Base-by-base conservation (phyloP, 2,329 filamentous ascomycete genomes). In the Biscogniauxia sp. region DNA sequence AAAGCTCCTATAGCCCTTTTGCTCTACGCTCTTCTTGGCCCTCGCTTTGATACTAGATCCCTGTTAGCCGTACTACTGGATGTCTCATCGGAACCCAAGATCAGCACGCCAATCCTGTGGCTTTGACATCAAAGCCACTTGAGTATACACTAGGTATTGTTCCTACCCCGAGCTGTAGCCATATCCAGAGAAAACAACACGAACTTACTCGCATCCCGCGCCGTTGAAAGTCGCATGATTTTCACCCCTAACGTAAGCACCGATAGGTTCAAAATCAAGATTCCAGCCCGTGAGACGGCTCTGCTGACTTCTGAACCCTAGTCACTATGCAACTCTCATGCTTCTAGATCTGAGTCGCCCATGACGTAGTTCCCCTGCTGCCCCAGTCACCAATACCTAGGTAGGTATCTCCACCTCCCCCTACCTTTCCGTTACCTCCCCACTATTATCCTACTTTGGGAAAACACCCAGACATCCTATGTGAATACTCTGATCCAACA, bases 81-180 rank as follows among this genome's bases (percentile, higher is more conserved):
- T 32, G 25, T 19, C 52, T 54, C 23, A 26, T 54, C 52, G 5
- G 37, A 41, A 26, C 57, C 51, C 28, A 25, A 50, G 62, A 64
- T 64, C 60, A 59, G 53, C 57, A 45, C 26, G 23, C 13, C 17
- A 45, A 45, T 45, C 11, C 49, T 60, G 62, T 61, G 61, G 59
- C 61, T 63, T 63, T 60, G 26, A 66, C 64, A 62, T 63, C 64
- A 66, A 63, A 63, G 62, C 62, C 61, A 66, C 60, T 25, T 51
- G 50, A 23, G 6, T 32, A 32, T 32, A 57, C 20, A 23, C 2
- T 23, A 23, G 23, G 20, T 25, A 3, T 58, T 32, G 2, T 8
- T 32, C 50, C 41, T 51, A 52, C 57, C 60, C 55, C 60, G 5
- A 32, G 54, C 52, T 32, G 58, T 64, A 26, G 23, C 50, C 50